Evolutionary conservation across 371 early-diverging fungal genomes (phyloP), one percentile per base, ranked within the genome.

Genomic region (Mortierella sp.): DNA sequence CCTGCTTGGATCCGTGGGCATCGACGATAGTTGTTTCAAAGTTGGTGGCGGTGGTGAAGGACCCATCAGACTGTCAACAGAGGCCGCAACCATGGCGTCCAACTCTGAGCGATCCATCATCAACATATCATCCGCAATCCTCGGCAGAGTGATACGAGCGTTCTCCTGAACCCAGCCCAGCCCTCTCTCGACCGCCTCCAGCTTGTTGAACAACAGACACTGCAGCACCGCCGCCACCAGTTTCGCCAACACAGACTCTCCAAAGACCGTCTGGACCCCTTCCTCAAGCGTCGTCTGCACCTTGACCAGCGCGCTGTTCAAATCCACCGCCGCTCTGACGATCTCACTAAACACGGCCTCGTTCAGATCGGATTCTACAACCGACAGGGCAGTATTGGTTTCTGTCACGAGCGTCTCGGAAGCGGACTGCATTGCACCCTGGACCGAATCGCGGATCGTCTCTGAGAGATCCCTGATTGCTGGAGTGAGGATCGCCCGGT

Each of bases 121-220:
- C 76, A 83, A 29, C 13, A 79, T 50, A 41, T 79, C 65, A 0
- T 66, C 70, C 26, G 31, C 19, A 11, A 83, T 4, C 22, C 79
- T 55, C 19, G 84, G 79, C 1, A 83, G 19, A 9, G 16, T 37
- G 26, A 83, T 66, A 13, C 31, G 47, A 1, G 76, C 73, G 53
- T 83, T 43, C 3, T 48, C n/a, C 52, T 73, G 70, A 7, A 83
- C 26, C 79, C 76, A 76, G 5, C 11, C 4, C 39, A 83, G n/a
- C 1, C 84, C 84, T 3, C 39, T 24, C 31, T 66, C 73, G 0
- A 79, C 44, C 0, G 22, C 31, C 19, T 43, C 50, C 48, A 83
- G 11, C 50, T 73, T 83, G 48, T 73, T 79, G 10, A 83, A 55
- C 26, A 78, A 44, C 11, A 76, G 66, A 26, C 84, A 83, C n/a